Base-by-base conservation (phyloP, 2,329 filamentous ascomycete species). In the Coniosporium tulheliwenetii region DNA sequence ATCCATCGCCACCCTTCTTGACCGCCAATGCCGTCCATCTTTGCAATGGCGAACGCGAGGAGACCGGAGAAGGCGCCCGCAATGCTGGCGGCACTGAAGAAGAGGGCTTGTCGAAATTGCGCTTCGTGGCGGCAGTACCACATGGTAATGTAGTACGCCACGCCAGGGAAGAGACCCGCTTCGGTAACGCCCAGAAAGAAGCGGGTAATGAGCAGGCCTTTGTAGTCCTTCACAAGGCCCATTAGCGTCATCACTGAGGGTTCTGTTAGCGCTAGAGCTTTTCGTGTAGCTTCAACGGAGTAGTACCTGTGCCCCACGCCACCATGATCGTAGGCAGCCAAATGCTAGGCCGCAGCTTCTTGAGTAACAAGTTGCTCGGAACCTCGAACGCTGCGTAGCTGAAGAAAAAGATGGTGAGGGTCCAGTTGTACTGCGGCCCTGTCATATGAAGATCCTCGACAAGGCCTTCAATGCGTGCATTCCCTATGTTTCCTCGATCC, bases 351-450 rank as follows among this genome's bases (percentile, higher is more conserved):
- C 49, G 41, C 13, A 53, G 50, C 14, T 50, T 40, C 13, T 44
- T 47, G 45, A 55, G 51, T 39, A 57, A 45, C 35, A 56, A 40
- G 41, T 55, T 57, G 32, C 46, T 46, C 1, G 54, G 54, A 19
- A 54, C 47, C 47, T 69, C 66, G 42, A 69, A 63, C 2, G 65
- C 45, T 8, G 67, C 63, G 43, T 70, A 70, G 4, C 62, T 62
- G 42, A 68, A 60, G 50, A 83, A 83, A 54, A 80, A 83, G 0
- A 82, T 54, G 0, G 77, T 81, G 34, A 82, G 52, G 1, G 75
- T 75, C 0, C 72, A 77, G 1, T 81, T 62, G 43, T 83, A 82
- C 47, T 80, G 66, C 29, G 45, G 30, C n/a, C 48, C 48, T 9
- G 44, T 46, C 35, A 52, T 40, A 5, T 45, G 38, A 16, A 52